A percentile compares a stretch with the other conserved stretches of the same genome.
Evolutionary conservation across 805 yeast genomes (phyloP).

Genomic region (Monosporozyma servazzii): DNA sequence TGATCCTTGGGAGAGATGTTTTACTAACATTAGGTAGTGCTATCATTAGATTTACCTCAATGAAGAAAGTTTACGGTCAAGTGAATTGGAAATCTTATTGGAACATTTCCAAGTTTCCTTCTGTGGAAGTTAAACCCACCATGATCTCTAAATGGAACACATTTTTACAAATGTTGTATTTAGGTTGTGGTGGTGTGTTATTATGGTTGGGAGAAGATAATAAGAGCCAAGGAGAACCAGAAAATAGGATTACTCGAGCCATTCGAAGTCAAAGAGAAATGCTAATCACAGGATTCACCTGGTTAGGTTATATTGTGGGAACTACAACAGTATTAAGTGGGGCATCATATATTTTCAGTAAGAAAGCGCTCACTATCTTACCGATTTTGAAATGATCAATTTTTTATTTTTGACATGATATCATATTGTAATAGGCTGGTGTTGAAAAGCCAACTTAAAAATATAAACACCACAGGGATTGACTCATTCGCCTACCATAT

Average conservation of each 20-base stretch:
- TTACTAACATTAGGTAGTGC: conserved; percentile 63
- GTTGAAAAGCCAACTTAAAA: not conserved
- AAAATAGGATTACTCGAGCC: not conserved
- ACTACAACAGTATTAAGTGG: conserved; percentile 74
- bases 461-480: not conserved
- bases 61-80: conserved; percentile 14
- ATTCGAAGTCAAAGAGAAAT: not conserved
- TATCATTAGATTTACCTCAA: conserved; percentile 58
- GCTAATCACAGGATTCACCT: conserved; percentile 10
- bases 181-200: conserved; percentile 51
- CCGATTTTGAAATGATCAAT: not conserved
- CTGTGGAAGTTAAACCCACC: conserved; percentile 85
- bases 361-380: conserved; percentile 42
- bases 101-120: conserved; percentile 63
- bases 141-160: conserved; percentile 82
- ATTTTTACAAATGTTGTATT: conserved; percentile 82
- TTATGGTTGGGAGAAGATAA: conserved; percentile 11
- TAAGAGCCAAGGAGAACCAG: conserved; percentile 6
- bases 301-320: conserved; percentile 48
- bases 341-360: conserved; percentile 61
- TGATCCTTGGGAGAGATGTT: conserved; percentile 80
- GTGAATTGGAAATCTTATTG: conserved; percentile 57
- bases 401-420: not conserved
- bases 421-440: not conserved
- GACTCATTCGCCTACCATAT: not conserved